Evolutionary conservation across 805 yeast genomes (phyloP).

Genomic region (Ogataea minuta): DNA sequence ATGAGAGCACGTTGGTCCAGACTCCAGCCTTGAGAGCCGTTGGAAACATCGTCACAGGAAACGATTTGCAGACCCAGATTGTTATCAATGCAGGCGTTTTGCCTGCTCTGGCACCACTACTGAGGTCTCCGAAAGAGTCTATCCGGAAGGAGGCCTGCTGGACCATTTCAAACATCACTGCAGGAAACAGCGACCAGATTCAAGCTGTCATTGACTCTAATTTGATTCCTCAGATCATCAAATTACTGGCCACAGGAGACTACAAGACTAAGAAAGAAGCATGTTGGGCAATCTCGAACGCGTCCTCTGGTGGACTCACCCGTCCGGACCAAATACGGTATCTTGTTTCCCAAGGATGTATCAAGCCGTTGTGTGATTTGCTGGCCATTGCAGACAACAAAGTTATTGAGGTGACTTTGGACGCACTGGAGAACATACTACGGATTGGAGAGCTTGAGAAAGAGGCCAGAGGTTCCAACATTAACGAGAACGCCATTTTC

Average conservation of each 20-base stretch:
- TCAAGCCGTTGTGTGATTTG: constrained; percentile 94
- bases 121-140: constrained; percentile 83
- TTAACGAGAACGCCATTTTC: constrained; percentile 84
- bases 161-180: constrained; percentile 97
- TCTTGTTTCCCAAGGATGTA: constrained; percentile 92
- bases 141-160: constrained; percentile 97
- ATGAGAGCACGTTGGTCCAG: constrained; percentile 82
- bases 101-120: constrained; percentile 75
- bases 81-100: constrained; percentile 92
- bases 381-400: constrained; percentile 84
- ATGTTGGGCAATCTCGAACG: constrained; percentile 98
- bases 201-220: constrained; percentile 96
- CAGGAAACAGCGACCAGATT: constrained; percentile 93
- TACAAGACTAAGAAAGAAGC: constrained; percentile 98
- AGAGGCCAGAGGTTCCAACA: constrained; percentile 64
- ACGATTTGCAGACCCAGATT: constrained; percentile 91
- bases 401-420: constrained; percentile 91
- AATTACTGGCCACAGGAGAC: constrained; percentile 75
- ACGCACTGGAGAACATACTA: constrained; percentile 89
- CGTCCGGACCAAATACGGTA: constrained; percentile 93
- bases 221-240: constrained; percentile 85
- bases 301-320: constrained; percentile 90
- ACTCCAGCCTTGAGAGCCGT: constrained; percentile 97
- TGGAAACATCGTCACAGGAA: constrained; percentile 97
- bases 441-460: constrained; percentile 93